A percentile compares a stretch with the other conserved stretches of the same genome.
Evolutionary conservation across 176 grass and related monocot genomes (phyloP).

Genomic region (Oryza meyeriana): DNA sequence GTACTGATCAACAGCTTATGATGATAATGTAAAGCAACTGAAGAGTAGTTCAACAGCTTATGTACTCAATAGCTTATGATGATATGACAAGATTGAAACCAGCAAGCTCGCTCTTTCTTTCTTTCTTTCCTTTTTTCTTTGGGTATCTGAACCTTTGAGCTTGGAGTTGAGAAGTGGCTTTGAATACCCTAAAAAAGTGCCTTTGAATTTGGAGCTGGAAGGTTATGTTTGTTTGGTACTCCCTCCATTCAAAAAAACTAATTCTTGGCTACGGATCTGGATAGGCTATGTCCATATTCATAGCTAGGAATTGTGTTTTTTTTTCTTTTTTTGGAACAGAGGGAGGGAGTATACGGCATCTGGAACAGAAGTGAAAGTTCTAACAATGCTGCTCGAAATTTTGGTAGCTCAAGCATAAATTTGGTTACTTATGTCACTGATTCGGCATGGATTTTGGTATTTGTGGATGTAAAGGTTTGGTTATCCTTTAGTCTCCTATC

Average conservation of each 20-base stretch:
- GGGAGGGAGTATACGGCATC: too few relatives aligned
- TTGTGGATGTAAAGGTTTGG: neutral
- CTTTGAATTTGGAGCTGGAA: neutral
- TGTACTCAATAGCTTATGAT: too few relatives aligned
- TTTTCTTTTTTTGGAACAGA: too few relatives aligned
- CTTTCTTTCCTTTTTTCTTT: neutral
- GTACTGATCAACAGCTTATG: conserved; percentile 13
- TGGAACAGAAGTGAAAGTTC: neutral
- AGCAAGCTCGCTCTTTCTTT: neutral
- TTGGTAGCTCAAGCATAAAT: conserved; percentile 15
- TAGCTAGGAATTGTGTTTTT: too few relatives aligned
- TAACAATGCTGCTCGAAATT: neutral
- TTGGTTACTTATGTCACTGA: neutral
- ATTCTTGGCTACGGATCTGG: too few relatives aligned
- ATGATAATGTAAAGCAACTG: conserved; percentile 12
- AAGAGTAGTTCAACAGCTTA: conserved; percentile 20
- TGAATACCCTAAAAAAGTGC: neutral
- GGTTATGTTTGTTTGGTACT: neutral
- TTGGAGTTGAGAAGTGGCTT: neutral
- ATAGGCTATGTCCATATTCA: too few relatives aligned
- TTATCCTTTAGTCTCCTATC: too few relatives aligned
- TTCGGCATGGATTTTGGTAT: neutral
- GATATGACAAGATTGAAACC: neutral
- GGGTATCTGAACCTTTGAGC: neutral
- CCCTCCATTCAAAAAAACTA: too few relatives aligned